Evolutionary conservation across 768 basidiomycete species (phyloP).

Genomic region (Tricholoma hemisulphureum): DNA sequence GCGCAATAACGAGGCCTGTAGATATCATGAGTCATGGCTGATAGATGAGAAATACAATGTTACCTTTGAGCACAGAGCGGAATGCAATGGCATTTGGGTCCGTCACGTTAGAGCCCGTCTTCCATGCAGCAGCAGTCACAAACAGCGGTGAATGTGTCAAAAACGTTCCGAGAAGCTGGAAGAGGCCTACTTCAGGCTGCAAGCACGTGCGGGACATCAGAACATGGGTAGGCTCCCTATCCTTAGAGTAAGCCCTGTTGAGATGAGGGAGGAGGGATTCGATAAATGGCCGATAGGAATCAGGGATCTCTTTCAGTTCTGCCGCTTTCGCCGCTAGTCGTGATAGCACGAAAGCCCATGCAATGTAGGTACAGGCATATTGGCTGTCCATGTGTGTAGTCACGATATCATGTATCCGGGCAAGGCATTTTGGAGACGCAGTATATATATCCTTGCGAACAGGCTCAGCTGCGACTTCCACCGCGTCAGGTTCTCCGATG

Average conservation of each 20-base stretch:
- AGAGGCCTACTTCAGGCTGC: slow-evolving; percentile 57
- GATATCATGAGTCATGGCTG: slow-evolving; percentile 4
- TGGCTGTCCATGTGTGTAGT: slow-evolving; percentile 58
- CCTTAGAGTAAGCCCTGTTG: slow-evolving; percentile 50
- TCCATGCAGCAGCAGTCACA: slow-evolving; percentile 71
- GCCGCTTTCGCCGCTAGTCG: slow-evolving; percentile 48
- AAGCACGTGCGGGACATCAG: slow-evolving; percentile 61
- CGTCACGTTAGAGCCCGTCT: slow-evolving; percentile 61
- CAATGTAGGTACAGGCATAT: slow-evolving; percentile 68
- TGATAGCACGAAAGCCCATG: slow-evolving; percentile 83
- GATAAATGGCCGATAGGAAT: slow-evolving; percentile 55
- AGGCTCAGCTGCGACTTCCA: slow-evolving; percentile 55
- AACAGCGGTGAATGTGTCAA: slow-evolving; percentile 74
- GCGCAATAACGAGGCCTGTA: slow-evolving; percentile 72
- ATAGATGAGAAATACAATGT: slow-evolving; percentile 7
- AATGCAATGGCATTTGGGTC: slow-evolving; percentile 79
- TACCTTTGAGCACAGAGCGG: slow-evolving; percentile 84
- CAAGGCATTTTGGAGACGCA: slow-evolving; percentile 59
- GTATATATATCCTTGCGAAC: slow-evolving; percentile 52
- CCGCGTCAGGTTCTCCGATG: slow-evolving; percentile 48
- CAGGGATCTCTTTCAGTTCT: slow-evolving; percentile 51
- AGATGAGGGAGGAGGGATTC: slow-evolving; percentile 45
- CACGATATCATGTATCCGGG: slow-evolving; percentile 67
- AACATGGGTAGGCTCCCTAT: slow-evolving; percentile 52
- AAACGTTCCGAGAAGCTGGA: slow-evolving; percentile 53